Evolutionary conservation across 495 filamentous ascomycete genomes (phyloP).

Genomic region (Amphirosellinia nigrospora): DNA sequence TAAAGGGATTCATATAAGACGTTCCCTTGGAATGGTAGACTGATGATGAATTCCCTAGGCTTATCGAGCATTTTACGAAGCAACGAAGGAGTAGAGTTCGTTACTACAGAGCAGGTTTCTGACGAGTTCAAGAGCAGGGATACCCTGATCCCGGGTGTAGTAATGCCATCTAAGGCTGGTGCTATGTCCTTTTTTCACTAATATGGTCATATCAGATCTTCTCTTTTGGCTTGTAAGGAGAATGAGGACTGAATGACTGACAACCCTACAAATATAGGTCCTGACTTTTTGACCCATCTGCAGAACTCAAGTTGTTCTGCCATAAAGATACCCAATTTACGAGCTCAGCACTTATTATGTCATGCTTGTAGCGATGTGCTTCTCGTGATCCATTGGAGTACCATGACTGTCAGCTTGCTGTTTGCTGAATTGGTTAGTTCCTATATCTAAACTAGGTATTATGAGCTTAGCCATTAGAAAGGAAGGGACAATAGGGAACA

Average conservation of each 20-base stretch:
- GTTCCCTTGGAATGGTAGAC: background rate
- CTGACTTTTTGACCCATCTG: background rate
- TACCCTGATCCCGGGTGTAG: constrained; percentile 64
- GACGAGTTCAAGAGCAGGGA: constrained; percentile 67
- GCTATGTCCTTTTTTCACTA: too few species aligned
- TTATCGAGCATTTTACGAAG: constrained; percentile 54
- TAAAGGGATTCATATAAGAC: background rate
- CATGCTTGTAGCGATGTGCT: background rate
- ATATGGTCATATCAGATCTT: too few species aligned
- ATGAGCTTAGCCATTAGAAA: background rate
- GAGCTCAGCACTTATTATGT: background rate
- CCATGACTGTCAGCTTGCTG: background rate
- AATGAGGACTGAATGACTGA: too few species aligned
- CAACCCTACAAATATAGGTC: background rate
- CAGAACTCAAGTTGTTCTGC: background rate
- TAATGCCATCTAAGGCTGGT: constrained; percentile 67
- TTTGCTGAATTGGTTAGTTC: background rate
- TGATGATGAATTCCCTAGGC: constrained; percentile 30
- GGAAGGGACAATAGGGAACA: background rate
- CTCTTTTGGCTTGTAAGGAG: too few species aligned
- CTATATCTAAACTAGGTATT: too few species aligned
- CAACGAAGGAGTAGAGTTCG: constrained; percentile 62
- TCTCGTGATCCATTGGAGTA: background rate
- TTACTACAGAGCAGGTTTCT: constrained; percentile 60
- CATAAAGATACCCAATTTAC: background rate